Percentiles rank a stretch among this genome's conserved stretches.
Conservation (phyloP, 352 stramenopile species). For the Phytophthora citrophthora region DNA sequence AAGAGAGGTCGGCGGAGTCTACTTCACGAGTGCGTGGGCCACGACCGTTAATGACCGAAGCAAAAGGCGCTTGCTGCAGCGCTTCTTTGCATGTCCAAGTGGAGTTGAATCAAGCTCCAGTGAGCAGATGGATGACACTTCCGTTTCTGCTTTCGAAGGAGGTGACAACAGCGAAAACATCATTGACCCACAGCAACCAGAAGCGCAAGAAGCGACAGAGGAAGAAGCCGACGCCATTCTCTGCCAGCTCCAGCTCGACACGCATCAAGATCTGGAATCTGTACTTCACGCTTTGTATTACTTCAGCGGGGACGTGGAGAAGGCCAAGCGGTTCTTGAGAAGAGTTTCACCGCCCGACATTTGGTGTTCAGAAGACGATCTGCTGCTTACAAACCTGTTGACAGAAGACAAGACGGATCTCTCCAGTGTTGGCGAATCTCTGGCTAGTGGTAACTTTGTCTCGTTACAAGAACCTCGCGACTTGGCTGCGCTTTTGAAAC, state of each 20-base stretch:
- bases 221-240: conserved; percentile 35
- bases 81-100: conserved; percentile 24
- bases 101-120: not conserved
- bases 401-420: conserved; percentile 24
- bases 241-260: conserved; percentile 44
- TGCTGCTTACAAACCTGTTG: conserved; percentile 41
- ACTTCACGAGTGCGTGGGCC: conserved; percentile 33
- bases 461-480: conserved; percentile 46
- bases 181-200: not conserved
- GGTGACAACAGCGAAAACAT: not conserved
- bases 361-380: conserved; percentile 61
- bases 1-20: conserved; percentile 8
- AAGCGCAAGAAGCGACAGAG: conserved; percentile 24
- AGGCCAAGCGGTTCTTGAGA: conserved; percentile 44
- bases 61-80: conserved; percentile 30
- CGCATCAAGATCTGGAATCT: conserved; percentile 23
- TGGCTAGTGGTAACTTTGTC: conserved; percentile 40
- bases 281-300: conserved; percentile 57
- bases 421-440: conserved; percentile 29
- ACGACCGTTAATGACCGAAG: conserved; percentile 7
- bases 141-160: not conserved
- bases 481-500: conserved; percentile 50
- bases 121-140: not conserved
- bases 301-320: conserved; percentile 34
- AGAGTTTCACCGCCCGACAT: conserved; percentile 37